Base-by-base conservation (phyloP, 2,329 filamentous ascomycete genomes). In the Bipolaris cookei region DNA sequence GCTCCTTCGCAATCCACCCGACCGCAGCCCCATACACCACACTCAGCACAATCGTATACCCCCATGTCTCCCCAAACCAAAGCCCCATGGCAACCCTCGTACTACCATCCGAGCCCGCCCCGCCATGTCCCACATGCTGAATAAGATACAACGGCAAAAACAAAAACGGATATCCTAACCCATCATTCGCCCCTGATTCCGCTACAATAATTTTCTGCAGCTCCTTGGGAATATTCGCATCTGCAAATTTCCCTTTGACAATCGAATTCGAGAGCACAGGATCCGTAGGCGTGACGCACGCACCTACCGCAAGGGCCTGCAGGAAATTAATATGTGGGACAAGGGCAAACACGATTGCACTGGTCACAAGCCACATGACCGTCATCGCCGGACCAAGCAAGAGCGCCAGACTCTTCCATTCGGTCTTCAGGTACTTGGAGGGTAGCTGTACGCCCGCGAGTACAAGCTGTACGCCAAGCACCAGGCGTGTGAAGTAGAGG, bases 201-300 rank as follows among this genome's bases (percentile, higher is more conserved):
- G 78, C 80, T 57, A 79, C 78, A 58, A 80, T 81, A 57, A 81
- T 91, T 62, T 89, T 87, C 78, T 96, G 92, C 46, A 97, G 79
- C 25, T 88, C 85, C 55, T 87, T 88, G 0, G 93, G 92, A 16
- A 97, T 88, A 72, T 97, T 95, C 68, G 92, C 89, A 69, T 97
- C 92, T 1, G 93, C 93, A 71, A 96, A 97, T 67, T 91, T 93
- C 30, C 92, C 92, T 79, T 97, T 97, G 43, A 97, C 91, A 55
- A 97, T 96, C 2, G 90, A 90, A 62, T 95, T 94, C 14, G 90
- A 94, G 35, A 97, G 77, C 1, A 97, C 87, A 0, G 93, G 93
- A 68, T 97, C 93, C 0, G 93, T 97, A 0, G 92, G 93, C 2
- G 93, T 95, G n/a, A 97, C 87, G 69, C 92, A 96, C 0, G 92